Base-by-base conservation (phyloP, 2,329 filamentous ascomycete genomes). In the Plenodomus tracheiphilus region DNA sequence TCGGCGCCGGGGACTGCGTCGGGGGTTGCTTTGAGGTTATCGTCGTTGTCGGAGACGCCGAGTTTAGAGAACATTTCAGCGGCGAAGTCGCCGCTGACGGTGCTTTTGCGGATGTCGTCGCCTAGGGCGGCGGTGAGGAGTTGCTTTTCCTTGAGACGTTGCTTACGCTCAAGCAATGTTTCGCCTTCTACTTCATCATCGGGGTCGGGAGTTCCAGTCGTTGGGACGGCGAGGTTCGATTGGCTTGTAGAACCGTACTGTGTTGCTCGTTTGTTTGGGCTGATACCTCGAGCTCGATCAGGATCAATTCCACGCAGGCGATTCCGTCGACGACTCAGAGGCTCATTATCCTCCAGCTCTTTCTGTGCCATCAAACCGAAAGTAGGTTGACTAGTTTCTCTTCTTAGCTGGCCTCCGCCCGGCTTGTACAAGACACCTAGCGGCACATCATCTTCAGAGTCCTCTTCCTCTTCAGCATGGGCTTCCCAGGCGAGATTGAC, bases 401-500 rank as follows among this genome's bases (percentile, higher is more conserved):
- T 56, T 39, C 40, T 61, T 62, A 63, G 42, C 51, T 71, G 54
- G 83, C 80, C 48, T 25, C 74, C 74, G 25, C 77, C 68, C 45
- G 77, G 73, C 39, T 71, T 71, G 61, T 83, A 89, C 15, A 99
- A 79, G 57, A 97, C 79, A 10, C 88, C 94, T 4, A 99, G 79
- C 0, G 94, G 94, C 1, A 96, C 86, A 61, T 97, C 93, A 56
- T 96, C 91, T 11, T 85, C 84, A 65, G 77, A 75, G 25, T 77
- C 75, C 9, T 74, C 71, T 9, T 74, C 71, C 10, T 69, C 68
- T 3, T 74, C 74, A 16, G 57, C 58, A 1, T 81, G 81, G 42
- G 88, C 87, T 72, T 97, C 92, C 94, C 94, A 99, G 1, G 93
- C 94, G 28, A 99, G 79, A 49, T 90, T 90, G 28, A 96, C 85